Percentiles rank a stretch among this genome's conserved stretches.
These are phyloP conservation scores for Capsicum baccatum DNA, from an alignment of 257 asterid species.

Conservation along the genomic window DNA sequence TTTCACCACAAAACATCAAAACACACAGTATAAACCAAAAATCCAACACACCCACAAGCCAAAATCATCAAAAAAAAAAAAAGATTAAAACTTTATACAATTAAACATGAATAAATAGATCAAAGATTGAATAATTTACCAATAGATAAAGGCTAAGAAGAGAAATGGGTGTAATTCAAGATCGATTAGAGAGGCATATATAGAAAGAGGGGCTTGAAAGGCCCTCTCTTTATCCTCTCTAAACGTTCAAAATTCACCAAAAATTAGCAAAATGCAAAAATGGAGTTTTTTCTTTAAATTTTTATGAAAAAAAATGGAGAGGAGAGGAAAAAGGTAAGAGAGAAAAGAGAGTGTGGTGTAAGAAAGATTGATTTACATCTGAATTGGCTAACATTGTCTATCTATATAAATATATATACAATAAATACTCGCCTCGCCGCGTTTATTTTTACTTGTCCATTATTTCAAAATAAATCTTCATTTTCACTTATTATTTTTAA, in stretches of 20 bases:
- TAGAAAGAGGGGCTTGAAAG: constrained; percentile 68
- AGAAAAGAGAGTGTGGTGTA: constrained; percentile 26
- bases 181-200: constrained; percentile 79
- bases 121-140: constrained; percentile 42
- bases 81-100: constrained; percentile 25
- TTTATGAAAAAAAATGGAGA: not conserved
- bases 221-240: constrained; percentile 56
- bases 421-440: no score
- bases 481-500: not conserved
- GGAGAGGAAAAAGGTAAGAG: constrained; percentile 21
- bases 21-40: not conserved
- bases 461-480: no score
- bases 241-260: constrained; percentile 57
- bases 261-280: constrained; percentile 8
- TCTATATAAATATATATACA: not conserved
- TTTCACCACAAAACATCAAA: not conserved
- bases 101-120: constrained; percentile 40
- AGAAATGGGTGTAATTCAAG: constrained; percentile 61
- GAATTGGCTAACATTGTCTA: constrained; percentile 22
- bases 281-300: not conserved
- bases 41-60: constrained; percentile 17
- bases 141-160: constrained; percentile 53
- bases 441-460: no score
- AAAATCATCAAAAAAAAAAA: constrained; percentile 38
- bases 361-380: constrained; percentile 34